Base-by-base conservation (phyloP, 257 asterid species). In the Solanum lycopersicoides region DNA sequence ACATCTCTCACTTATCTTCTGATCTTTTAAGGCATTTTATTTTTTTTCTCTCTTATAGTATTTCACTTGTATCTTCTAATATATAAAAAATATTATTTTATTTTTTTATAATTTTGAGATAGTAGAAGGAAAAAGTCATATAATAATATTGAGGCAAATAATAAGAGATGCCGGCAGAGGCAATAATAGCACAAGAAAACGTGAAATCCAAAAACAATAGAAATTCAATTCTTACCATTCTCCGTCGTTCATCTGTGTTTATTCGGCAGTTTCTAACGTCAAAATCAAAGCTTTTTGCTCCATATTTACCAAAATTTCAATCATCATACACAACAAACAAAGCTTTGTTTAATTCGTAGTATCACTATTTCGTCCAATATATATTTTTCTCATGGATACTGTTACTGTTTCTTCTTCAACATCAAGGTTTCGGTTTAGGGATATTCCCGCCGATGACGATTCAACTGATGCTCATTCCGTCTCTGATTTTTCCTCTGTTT, bases 361-460 rank as follows among this genome's bases (percentile, higher is more conserved):
- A 68, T 60, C 11, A 25, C 47, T 82, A 53, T 87, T 56, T 72
- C 37, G 9, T 35, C 12, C 63, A 11, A 11, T 30, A 63, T 4
- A 72, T 53, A 9, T 53, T 15, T 28, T 16, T 15, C 45, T 56
- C 76, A 75, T 88, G 63, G 80, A 76, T 11, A 93, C 92, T 93
- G 95, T 90, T 6, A 63, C 92, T 28, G 72, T 83, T 74, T 83
- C 95, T 25, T 25, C 77, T 84, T 76, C 93, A 73, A 88, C 89
- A 15, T 47, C 95, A 20, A 90, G 92, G 80, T 94, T 94, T 53
- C 91, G 94, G 14, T 92, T 93, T 92, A 92, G 97, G 91, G 95
- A 86, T 56, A 86, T 76, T 20, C 32, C 85, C 45, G 87, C 73
- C 39, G 91, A 88, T 9, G 91, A 84, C 4, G 90, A 89, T 28